A percentile compares a stretch with the other conserved stretches of the same genome.
Evolutionary conservation across 176 grass and related monocot species (phyloP).

Genomic region (Musa troglodytarum): DNA sequence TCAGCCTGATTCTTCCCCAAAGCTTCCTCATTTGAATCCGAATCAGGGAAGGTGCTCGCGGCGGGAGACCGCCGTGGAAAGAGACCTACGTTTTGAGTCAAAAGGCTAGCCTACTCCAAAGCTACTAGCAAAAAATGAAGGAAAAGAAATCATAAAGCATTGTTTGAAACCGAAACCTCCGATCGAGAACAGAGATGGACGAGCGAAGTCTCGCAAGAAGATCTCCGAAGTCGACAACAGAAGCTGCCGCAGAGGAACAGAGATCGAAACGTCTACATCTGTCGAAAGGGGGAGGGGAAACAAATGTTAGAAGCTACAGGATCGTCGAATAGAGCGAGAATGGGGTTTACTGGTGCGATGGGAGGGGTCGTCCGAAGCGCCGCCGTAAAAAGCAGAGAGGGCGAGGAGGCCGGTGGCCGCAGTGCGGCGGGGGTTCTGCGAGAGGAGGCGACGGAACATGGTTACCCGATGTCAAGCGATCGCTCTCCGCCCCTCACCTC

Average conservation of each 20-base stretch:
- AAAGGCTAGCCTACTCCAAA: background rate
- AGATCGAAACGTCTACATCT: background rate
- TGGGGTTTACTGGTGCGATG: background rate
- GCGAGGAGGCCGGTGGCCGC: background rate
- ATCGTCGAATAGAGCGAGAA: background rate
- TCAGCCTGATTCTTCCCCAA: conserved; percentile 36
- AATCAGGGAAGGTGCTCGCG: background rate
- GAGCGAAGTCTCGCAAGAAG: background rate
- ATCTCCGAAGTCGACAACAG: background rate
- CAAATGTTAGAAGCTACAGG: background rate
- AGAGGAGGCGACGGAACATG: conserved; percentile 9
- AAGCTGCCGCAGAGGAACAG: background rate
- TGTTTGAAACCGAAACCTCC: background rate
- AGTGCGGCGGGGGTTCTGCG: background rate
- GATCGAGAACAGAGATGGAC: background rate
- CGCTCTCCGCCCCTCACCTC: background rate
- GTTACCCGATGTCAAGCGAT: background rate
- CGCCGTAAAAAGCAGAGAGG: background rate
- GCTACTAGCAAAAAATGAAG: background rate
- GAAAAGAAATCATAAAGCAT: background rate
- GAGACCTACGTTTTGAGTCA: conserved; percentile 1
- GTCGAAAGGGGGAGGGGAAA: background rate
- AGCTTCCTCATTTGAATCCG: background rate
- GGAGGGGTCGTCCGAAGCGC: background rate
- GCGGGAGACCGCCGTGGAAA: background rate